Evolutionary conservation across 148 eudicot genomes (phyloP).

Genomic region (Fallopia convolvulus): DNA sequence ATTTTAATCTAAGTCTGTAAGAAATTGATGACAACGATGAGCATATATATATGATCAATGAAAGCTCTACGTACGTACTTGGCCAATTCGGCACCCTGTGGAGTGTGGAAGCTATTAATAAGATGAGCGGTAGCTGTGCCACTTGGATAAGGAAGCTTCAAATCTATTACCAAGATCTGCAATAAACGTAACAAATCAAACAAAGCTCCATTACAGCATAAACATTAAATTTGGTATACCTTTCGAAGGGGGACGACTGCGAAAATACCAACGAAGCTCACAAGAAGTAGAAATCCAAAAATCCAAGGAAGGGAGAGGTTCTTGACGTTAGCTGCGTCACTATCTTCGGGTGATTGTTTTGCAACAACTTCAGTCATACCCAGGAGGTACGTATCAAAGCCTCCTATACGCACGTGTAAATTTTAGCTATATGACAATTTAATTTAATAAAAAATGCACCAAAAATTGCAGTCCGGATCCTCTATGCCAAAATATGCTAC

Average conservation of each 20-base stretch:
- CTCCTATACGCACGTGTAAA: too few species aligned
- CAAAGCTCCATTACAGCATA: not conserved
- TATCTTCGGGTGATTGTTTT: not conserved
- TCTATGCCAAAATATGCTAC: too few species aligned
- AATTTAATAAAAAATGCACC: too few species aligned
- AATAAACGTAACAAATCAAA: not conserved
- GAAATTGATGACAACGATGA: not conserved
- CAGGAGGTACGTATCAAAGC: not conserved
- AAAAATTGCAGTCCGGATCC: too few species aligned
- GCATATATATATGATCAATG: too few species aligned
- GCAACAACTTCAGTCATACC: conserved; percentile 3
- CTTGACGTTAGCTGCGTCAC: not conserved
- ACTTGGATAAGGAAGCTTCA: conserved; percentile 4
- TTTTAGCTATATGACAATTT: too few species aligned
- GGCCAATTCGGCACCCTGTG: conserved; percentile 2
- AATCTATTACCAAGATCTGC: not conserved
- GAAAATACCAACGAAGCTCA: conserved; percentile 10
- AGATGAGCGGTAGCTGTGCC: conserved; percentile 7
- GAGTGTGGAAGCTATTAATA: conserved; percentile 9
- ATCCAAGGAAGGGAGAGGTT: conserved; percentile 4
- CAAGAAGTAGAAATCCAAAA: not conserved
- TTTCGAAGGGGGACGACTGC: conserved; percentile 1
- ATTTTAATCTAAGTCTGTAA: not conserved
- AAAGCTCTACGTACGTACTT: not conserved
- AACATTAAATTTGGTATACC: not conserved